Evolutionary conservation across 108 stramenopile genomes (phyloP).

Genomic region (Discostella pseudostelligera): DNA sequence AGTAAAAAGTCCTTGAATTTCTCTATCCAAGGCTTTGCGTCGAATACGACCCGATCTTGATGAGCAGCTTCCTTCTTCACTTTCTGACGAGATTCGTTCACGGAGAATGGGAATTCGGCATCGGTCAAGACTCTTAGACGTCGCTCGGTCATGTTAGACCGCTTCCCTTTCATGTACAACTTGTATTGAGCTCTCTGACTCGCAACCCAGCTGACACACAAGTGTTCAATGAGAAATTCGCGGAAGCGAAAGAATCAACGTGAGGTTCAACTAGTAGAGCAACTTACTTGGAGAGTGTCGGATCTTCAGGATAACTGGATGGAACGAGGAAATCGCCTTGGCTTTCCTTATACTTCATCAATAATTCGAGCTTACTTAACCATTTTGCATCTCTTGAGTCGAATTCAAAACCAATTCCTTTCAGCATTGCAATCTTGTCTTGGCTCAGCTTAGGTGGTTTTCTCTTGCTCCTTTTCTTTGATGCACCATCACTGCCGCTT

Average conservation of each 20-base stretch:
- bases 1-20: constrained; percentile 34
- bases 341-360: constrained; percentile 29
- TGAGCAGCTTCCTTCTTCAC: constrained; percentile 37
- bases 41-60: constrained; percentile 32
- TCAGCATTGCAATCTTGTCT: constrained; percentile 29
- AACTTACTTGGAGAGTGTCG: constrained; percentile 33
- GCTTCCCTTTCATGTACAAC: constrained; percentile 31
- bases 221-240: neutral
- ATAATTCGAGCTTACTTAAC: constrained; percentile 34
- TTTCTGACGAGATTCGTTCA: constrained; percentile 30
- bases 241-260: too few relatives aligned
- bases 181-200: constrained; percentile 42
- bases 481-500: constrained; percentile 4
- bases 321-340: constrained; percentile 40
- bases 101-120: constrained; percentile 34
- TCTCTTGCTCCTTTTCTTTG: constrained; percentile 33
- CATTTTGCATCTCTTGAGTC: constrained; percentile 44
- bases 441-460: constrained; percentile 29
- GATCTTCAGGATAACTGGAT: constrained; percentile 34
- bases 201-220: constrained; percentile 25
- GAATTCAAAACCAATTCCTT: constrained; percentile 39
- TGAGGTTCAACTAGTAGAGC: too few relatives aligned
- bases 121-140: constrained; percentile 38
- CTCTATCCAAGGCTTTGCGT: constrained; percentile 38
- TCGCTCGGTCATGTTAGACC: constrained; percentile 34